Evolutionary conservation across 495 filamentous ascomycete genomes (phyloP), one percentile per base, ranked within the genome.

Genomic region (Tuber brumale): DNA sequence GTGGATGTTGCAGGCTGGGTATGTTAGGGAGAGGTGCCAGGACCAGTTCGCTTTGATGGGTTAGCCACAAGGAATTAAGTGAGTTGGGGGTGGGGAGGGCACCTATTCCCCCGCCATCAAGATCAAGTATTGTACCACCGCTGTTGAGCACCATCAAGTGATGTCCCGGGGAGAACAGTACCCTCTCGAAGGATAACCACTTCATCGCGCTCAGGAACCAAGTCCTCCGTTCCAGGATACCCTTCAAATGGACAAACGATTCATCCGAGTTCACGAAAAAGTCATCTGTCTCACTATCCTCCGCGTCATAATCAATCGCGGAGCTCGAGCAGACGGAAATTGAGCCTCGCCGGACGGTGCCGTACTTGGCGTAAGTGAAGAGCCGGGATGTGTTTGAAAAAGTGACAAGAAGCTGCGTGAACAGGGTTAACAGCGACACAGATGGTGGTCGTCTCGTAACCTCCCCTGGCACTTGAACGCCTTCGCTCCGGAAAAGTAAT

Each of bases 151-250:
- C 69, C 57, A 83, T 76, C 69, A 83, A 70, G 71, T 83, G 79
- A 70, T 83, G 82, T 3, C 81, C 81, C 18, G 82, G 82, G 14
- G 77, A 81, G 57, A 83, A 83, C 44, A 83, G 70, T 23, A 83
- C 76, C 27, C 82, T 78, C 19, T 82, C 82, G 37, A 83, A 83
- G 27, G 80, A 83, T 44, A 83, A 31, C 82, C 82, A 83, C 66
- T 83, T 83, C 70, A 79, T 73, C 0, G 82, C 79, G 69, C 76
- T 83, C 37, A 81, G 45, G 71, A 81, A 83, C 81, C 82, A 83
- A 57, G 48, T n/a, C 14, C 72, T 57, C 44, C 75, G 76, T 73
- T 81, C 76, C 12, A 83, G 61, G 19, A 74, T 72, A 27, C 31
- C n/a, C 18, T 71, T 76, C 31, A 80, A 46, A 8, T 73, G 57